Percentiles rank a stretch among this genome's conserved stretches.
Evolutionary conservation across 768 basidiomycete genomes (phyloP).

Genomic region (Psilocybe tampanensis): DNA sequence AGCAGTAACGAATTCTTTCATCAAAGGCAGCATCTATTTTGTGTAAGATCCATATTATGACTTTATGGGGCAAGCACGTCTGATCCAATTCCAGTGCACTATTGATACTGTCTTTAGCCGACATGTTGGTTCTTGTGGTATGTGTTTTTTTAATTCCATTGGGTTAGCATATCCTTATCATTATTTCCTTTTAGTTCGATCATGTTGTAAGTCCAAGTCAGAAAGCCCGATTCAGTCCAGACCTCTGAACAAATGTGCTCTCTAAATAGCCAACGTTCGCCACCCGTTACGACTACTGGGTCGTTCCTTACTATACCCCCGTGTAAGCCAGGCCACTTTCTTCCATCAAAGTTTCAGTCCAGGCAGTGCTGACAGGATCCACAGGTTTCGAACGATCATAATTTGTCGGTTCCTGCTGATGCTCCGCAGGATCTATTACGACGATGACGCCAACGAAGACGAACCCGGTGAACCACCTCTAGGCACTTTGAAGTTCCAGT

Average conservation of each 20-base stretch:
- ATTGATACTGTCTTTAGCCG: constrained; percentile 30
- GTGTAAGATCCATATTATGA: constrained; percentile 13
- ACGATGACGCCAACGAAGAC: constrained; percentile 16
- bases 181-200: constrained; percentile 13
- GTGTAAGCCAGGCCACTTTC: constrained; percentile 30
- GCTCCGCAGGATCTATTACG: constrained; percentile 27
- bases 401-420: constrained; percentile 35
- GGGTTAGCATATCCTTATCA: not conserved
- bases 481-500: constrained; percentile 23
- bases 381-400: constrained; percentile 35
- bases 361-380: not conserved
- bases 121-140: constrained; percentile 34
- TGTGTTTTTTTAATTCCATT: not conserved
- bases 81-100: constrained; percentile 20
- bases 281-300: constrained; percentile 35
- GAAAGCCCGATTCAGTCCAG: not conserved
- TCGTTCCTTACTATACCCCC: constrained; percentile 35
- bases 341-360: not conserved
- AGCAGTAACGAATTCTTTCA: not conserved
- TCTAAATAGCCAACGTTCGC: constrained; percentile 25
- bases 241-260: not conserved
- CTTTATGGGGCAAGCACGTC: not conserved
- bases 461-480: constrained; percentile 4
- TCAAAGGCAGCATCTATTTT: constrained; percentile 27
- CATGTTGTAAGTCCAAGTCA: constrained; percentile 13